These are phyloP conservation scores for Fusarium dimerum DNA, from an alignment of 2,329 filamentous ascomycete genomes.

Conservation along the genomic window DNA sequence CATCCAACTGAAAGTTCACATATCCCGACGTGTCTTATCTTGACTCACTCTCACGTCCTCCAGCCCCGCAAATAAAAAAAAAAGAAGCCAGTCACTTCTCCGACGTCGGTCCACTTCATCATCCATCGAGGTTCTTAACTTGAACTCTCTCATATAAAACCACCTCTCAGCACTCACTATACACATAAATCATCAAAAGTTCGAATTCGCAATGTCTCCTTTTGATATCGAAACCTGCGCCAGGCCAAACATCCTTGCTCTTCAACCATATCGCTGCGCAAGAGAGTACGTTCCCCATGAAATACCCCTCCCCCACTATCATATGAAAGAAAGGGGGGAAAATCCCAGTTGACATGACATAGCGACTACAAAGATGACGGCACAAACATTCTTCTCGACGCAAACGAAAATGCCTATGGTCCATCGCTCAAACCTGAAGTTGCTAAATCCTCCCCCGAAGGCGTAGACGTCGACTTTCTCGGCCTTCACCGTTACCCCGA, in stretches of 20 bases:
- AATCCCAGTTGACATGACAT: slow-evolving; percentile 20
- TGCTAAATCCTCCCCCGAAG: slow-evolving; percentile 38
- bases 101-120: too few species aligned
- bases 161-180: too few species aligned
- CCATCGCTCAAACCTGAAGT: slow-evolving; percentile 63
- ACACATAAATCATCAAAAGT: neutral
- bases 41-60: too few species aligned
- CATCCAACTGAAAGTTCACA: too few species aligned
- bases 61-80: too few species aligned
- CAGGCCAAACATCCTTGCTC: slow-evolving; percentile 72
- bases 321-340: too few species aligned
- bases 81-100: too few species aligned
- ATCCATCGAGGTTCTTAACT: too few species aligned
- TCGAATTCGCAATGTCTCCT: slow-evolving; percentile 49
- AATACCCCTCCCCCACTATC: slow-evolving; percentile 14
- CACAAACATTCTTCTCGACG: slow-evolving; percentile 92
- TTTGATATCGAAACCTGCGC: slow-evolving; percentile 77
- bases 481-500: slow-evolving; percentile 94
- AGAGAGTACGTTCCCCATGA: slow-evolving; percentile 63
- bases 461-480: slow-evolving; percentile 66
- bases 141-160: too few species aligned
- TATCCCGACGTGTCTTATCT: too few species aligned
- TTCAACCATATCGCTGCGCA: slow-evolving; percentile 80
- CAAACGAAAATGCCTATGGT: slow-evolving; percentile 96
- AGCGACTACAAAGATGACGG: slow-evolving; percentile 99